Evolutionary conservation across 2,329 filamentous ascomycete genomes (phyloP), one percentile per base, ranked within the genome.

Genomic region (Penicillium sclerotigenum): DNA sequence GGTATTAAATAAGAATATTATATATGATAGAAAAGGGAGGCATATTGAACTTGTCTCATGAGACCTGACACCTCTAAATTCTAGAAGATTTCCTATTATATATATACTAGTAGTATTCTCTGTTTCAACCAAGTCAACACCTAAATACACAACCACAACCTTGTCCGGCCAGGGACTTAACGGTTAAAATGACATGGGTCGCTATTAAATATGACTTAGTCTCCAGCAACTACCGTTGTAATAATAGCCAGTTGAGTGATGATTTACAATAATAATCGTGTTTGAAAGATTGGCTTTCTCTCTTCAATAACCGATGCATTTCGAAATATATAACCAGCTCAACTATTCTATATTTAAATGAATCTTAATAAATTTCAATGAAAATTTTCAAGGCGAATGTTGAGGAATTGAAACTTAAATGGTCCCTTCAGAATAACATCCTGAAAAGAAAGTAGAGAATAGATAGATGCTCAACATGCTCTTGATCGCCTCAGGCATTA

Each of bases 401-500:
- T 31, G 2, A 14, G n/a, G 20, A 13, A 3, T 29, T 29, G 10
- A 14, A n/a, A 29, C 13, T 45, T 29, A 11, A 45, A 31, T 41
- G 38, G 10, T n/a, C 8, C 20, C 20, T 41, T 24, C 20, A 16
- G 13, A 16, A 18, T 37, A 37, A n/a, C 34, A 37, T n/a, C 9
- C 16, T 10, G 10, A 16, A 45, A 43, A 6, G 34, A 1, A 36
- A 11, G n/a, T 10, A 36, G n/a, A n/a, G 16, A 34, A n/a, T 34
- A n/a, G 6, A 34, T 36, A 4, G 16, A 36, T 36, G 33, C 16
- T 36, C 7, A 36, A 36, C 33, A 34, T 22, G 18, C 37, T 2
- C n/a, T 13, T 47, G 1, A 0, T 18, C 28, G 26, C 49, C 54
- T 60, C 34, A 63, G 62, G 59, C 57, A 58, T 3, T 7, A 36